Conservation (phyloP, 495 filamentous ascomycete genomes). For the Sphaerosporella brunnea region DNA sequence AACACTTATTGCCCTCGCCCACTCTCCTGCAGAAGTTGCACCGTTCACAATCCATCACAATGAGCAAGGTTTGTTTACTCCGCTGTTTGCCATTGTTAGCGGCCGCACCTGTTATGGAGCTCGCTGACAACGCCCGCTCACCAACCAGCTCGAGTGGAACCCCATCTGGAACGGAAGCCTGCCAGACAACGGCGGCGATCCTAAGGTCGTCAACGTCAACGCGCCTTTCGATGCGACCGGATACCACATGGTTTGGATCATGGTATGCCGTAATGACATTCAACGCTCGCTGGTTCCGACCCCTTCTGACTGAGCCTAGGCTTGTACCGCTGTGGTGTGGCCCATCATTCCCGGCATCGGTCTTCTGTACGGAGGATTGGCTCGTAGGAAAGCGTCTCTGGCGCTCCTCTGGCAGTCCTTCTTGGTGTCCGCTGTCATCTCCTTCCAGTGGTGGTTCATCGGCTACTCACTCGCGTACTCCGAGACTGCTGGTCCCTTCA, state of each 20-base stretch:
- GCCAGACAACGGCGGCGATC: conserved; percentile 3
- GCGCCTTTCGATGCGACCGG: not conserved
- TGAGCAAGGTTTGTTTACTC: too few species aligned
- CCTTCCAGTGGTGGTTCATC: conserved; percentile 32
- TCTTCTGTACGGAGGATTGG: conserved; percentile 37
- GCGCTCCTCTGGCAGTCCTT: conserved; percentile 39
- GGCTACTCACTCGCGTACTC: conserved; percentile 40
- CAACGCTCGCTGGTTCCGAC: too few species aligned
- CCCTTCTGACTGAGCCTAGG: not conserved
- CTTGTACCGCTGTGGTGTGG: conserved; percentile 31
- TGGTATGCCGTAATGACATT: conserved; percentile 2
- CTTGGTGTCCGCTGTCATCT: conserved; percentile 29
- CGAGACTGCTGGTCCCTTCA: conserved; percentile 35
- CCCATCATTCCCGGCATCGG: conserved; percentile 41
- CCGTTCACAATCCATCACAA: too few species aligned
- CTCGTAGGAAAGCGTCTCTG: conserved; percentile 37
- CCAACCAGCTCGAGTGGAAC: not conserved
- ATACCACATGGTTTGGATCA: conserved; percentile 5
- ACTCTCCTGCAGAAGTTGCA: too few species aligned
- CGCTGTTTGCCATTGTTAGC: too few species aligned
- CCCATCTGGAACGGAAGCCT: not conserved
- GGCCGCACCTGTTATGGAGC: not conserved
- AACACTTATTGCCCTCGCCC: too few species aligned
- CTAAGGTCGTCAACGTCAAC: conserved; percentile 1
- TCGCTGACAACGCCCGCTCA: not conserved